Percentiles rank a stretch among this genome's conserved stretches.
phyloP scores from a whole-genome alignment of 2,329 filamentous ascomycete genomes.

The Drechslerella dactyloides region DNA sequence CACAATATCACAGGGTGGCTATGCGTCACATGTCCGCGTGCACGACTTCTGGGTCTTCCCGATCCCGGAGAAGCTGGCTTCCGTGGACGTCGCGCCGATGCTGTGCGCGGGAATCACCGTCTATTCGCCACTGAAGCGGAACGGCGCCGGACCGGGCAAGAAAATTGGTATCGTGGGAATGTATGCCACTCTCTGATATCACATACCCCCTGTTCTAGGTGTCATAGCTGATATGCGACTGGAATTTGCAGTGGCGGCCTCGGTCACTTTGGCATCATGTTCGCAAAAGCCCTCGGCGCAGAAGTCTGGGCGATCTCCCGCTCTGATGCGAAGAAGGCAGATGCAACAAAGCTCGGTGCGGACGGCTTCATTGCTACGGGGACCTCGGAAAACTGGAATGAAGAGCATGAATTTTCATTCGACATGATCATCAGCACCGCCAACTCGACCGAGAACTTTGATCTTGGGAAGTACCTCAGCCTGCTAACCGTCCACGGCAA shows the following conservation, averaged over 20 bases:
- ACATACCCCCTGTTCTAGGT: constrained; percentile 25
- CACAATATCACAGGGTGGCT: constrained; percentile 68
- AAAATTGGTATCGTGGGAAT: constrained; percentile 75
- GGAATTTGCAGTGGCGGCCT: constrained; percentile 65
- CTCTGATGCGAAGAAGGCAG: constrained; percentile 67
- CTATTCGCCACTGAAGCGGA: constrained; percentile 77
- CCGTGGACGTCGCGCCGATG: constrained; percentile 74
- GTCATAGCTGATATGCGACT: constrained; percentile 55
- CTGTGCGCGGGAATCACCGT: constrained; percentile 83
- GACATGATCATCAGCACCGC: constrained; percentile 80
- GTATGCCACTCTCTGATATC: constrained; percentile 6
- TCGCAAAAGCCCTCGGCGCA: constrained; percentile 71
- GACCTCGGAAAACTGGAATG: constrained; percentile 65
- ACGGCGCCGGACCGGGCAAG: constrained; percentile 77
- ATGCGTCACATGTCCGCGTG: constrained; percentile 71
- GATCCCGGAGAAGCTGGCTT: constrained; percentile 74
- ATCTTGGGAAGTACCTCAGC: constrained; percentile 74
- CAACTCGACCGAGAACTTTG: constrained; percentile 69
- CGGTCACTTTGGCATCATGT: constrained; percentile 74
- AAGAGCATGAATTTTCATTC: constrained; percentile 68
- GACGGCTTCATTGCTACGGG: constrained; percentile 67
- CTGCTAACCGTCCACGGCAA: constrained; percentile 71
- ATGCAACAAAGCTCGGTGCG: constrained; percentile 67
- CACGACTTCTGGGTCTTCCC: constrained; percentile 60
- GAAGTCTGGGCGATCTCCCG: constrained; percentile 70